Base-by-base conservation (phyloP, 495 filamentous ascomycete genomes). In the Recurvomyces mirabilis region DNA sequence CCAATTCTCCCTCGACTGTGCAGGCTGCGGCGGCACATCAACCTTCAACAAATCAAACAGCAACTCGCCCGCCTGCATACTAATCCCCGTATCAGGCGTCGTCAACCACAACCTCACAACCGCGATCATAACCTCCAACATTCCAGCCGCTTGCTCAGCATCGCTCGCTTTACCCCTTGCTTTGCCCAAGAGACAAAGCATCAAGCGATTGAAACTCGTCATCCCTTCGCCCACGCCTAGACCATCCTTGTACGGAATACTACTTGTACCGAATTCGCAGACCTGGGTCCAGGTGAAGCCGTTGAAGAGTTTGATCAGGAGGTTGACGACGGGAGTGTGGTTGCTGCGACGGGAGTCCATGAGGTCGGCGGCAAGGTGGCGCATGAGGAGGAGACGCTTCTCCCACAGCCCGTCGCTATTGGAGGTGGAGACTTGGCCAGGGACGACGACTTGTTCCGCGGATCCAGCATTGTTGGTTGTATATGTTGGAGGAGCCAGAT, bases 81-180 rank as follows among this genome's bases (percentile, higher is more conserved):
- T 79, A n/a, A 91, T 78, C 31, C 79, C 81, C 2, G 82, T 78
- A 14, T 80, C 72, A 3, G 73, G 63, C 1, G 80, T 76, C 41
- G 72, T 78, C 0, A 93, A 72, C 84, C 84, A 93, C 26, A 80
- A 60, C 33, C 69, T 66, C 1, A 93, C 57, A 22, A 93, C 65
- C 0, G 70, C 69, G 1, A 61, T 58, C 5, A 93, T 62, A 2
- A 87, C 55, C 1, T 69, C 68, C 5, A 75, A 68, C 61, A 82
- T 76, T 23, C 71, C 72, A 6, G 79, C 78, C 10, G 91, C 70
- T 38, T 81, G 76, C 22, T 75, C 78, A 28, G 76, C 75, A 58
- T 89, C 80, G 40, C 66, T 68, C 2, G 75, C 68, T 18, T 61
- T 60, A 10, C 63, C 50, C 18, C 75, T 68, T 9, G 85, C 87